Evolutionary conservation across 495 filamentous ascomycete species (phyloP), one percentile per base, ranked within the genome.

Genomic region (Talaromyces stipitatus): DNA sequence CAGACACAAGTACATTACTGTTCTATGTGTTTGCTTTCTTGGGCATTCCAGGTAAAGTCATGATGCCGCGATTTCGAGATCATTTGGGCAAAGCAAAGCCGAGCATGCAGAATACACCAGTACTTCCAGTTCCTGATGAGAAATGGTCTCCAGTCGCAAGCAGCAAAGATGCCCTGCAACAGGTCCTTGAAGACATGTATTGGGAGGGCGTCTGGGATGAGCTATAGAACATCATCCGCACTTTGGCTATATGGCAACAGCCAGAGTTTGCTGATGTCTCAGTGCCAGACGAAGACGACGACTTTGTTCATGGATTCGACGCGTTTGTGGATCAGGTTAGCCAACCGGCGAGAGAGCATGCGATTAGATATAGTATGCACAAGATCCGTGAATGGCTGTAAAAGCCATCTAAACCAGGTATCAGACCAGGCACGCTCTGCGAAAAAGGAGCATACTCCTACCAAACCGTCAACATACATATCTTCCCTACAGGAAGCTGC

Each of bases 261-360:
- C 28, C 50, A 3, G 54, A 64, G 18, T 62, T 47, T 47, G 58
- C 60, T 1, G 9, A 54, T 1, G 58, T 60, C n/a, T 53, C n/a
- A 9, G 24, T 63, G 2, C 47, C 54, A 8, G 64, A 71, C 16
- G 51, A 62, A 14, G 14, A 45, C 4, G 55, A 64, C 38, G 43
- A 61, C 43, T 22, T 61, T 48, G 57, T 68, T 30, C 61, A 69
- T 60, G 67, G 67, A n/a, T 71, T 64, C 50, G 65, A 71, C 43
- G 67, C 69, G 0, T 71, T 71, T 30, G n/a, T 71, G 7, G 67
- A 69, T 47, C 67, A 69, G 36, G 36, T 41, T 41, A 41, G 36
- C 36, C 36, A 41, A 16, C 36, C 36, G 65, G 69, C 50, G 64
- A 47, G 64, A 41, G 41, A 63, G 29, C 54, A 65, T 10, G 43